These are phyloP conservation scores for Penicillium malachiteum DNA, from an alignment of 495 filamentous ascomycete genomes.

Conservation along the genomic window DNA sequence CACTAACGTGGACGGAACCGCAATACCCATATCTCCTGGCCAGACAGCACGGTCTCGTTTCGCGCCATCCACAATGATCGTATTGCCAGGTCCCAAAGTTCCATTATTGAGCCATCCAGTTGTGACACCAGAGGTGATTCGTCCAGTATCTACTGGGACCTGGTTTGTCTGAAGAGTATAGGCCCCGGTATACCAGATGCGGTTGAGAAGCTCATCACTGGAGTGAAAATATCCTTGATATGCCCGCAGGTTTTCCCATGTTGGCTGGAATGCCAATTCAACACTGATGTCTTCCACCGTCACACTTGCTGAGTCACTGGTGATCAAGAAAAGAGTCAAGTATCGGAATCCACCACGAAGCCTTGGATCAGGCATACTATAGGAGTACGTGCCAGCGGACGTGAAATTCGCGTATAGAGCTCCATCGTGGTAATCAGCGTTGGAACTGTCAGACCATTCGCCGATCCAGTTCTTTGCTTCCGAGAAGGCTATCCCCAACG, in stretches of 20 bases:
- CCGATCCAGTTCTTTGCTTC: constrained; percentile 65
- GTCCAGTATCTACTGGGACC: constrained; percentile 53
- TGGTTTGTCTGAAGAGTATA: constrained; percentile 62
- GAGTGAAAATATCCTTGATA: constrained; percentile 65
- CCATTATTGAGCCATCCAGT: constrained; percentile 58
- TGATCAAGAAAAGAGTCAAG: constrained; percentile 53
- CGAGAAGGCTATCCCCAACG: constrained; percentile 59
- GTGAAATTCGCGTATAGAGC: constrained; percentile 54
- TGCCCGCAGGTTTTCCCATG: constrained; percentile 60
- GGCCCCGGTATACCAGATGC: constrained; percentile 65
- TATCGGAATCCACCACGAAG: constrained; percentile 63
- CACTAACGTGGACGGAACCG: constrained; percentile 55
- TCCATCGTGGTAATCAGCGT: constrained; percentile 54
- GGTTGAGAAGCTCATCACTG: constrained; percentile 58
- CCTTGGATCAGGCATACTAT: constrained; percentile 52
- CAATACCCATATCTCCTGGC: constrained; percentile 63
- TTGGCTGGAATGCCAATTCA: constrained; percentile 59
- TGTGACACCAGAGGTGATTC: constrained; percentile 48
- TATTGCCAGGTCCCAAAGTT: constrained; percentile 51
- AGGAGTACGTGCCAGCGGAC: constrained; percentile 38
- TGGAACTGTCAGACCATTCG: constrained; percentile 58
- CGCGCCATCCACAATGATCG: constrained; percentile 56
- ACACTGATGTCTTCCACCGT: constrained; percentile 43
- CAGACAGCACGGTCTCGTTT: constrained; percentile 61
- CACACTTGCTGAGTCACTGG: constrained; percentile 32